Conservation (phyloP, 2,329 filamentous ascomycete species). For the Fusarium humuli region DNA sequence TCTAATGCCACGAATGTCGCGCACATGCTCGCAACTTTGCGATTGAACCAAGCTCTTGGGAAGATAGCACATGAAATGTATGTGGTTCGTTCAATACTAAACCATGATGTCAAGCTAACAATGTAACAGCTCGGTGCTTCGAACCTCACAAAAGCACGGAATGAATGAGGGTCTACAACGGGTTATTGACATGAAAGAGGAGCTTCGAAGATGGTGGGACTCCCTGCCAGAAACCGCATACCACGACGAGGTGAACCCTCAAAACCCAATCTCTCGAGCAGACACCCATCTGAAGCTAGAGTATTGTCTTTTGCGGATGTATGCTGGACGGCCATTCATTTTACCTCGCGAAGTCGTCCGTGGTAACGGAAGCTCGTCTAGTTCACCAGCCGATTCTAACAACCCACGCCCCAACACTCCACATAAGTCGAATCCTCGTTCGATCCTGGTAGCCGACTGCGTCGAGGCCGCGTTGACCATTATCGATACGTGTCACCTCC, state of each 20-base stretch:
- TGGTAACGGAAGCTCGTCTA: constrained; percentile 47
- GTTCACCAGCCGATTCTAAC: constrained; percentile 49
- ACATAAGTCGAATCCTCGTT: constrained; percentile 49
- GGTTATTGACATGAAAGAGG: constrained; percentile 53
- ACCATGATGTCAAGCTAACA: constrained; percentile 16
- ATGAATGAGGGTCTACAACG: constrained; percentile 50
- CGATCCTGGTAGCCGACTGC: constrained; percentile 62
- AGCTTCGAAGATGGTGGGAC: constrained; percentile 55
- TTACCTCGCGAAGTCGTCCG: constrained; percentile 52
- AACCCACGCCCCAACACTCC: constrained; percentile 44
- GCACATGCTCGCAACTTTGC: constrained; percentile 59
- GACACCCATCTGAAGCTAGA: constrained; percentile 64
- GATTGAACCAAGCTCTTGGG: constrained; percentile 52
- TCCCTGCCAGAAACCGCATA: constrained; percentile 49
- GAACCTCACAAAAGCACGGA: constrained; percentile 49
- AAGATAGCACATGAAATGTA: constrained; percentile 56
- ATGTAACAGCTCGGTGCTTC: constrained; percentile 49
- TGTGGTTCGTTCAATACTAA: constrained; percentile 16
- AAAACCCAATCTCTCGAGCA: constrained; percentile 57
- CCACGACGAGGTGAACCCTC: constrained; percentile 55
- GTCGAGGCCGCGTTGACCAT: constrained; percentile 64
- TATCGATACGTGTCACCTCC: constrained; percentile 61
- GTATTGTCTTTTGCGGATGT: constrained; percentile 65
- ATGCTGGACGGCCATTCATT: constrained; percentile 65
- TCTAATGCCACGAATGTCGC: constrained; percentile 57